Evolutionary conservation across 2,329 filamentous ascomycete genomes (phyloP).

Genomic region (Phialophora expanda): DNA sequence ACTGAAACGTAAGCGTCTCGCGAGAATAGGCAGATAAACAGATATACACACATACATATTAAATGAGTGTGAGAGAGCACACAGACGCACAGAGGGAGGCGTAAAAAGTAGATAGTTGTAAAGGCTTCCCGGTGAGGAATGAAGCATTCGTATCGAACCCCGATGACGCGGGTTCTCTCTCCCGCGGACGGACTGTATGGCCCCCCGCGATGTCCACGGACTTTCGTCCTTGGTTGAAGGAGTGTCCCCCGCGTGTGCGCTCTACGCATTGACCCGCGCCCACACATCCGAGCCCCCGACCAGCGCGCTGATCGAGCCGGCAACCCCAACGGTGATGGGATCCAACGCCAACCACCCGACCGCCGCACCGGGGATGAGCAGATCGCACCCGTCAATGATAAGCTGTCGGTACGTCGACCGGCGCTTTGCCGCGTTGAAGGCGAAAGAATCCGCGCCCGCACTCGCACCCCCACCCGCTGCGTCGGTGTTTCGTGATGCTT

Average conservation of each 20-base stretch:
- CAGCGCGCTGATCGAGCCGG: conserved; percentile 67
- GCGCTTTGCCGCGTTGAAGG: conserved; percentile 14
- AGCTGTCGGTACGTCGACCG: conserved; percentile 50
- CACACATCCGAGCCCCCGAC: conserved; percentile 55
- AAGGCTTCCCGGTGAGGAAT: background rate
- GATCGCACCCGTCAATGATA: conserved; percentile 64
- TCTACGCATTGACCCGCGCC: conserved; percentile 26
- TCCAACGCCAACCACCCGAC: conserved; percentile 65
- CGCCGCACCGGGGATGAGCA: conserved; percentile 64
- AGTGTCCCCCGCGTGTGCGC: background rate
- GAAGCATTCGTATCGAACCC: too few relatives aligned
- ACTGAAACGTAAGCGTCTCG: conserved; percentile 1
- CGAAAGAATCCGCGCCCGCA: background rate
- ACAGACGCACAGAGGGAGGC: background rate
- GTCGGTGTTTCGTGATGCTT: background rate
- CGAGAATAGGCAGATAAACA: background rate
- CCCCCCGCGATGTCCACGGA: background rate
- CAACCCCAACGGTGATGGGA: conserved; percentile 60
- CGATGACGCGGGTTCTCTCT: background rate
- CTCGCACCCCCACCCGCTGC: background rate
- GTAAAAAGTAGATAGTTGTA: background rate
- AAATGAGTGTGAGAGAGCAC: too few relatives aligned
- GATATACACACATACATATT: too few relatives aligned
- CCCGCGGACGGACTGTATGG: background rate
- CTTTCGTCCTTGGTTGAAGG: background rate